Evolutionary conservation across 345 rosid species (phyloP).

Genomic region (Eucalyptus microcorys): DNA sequence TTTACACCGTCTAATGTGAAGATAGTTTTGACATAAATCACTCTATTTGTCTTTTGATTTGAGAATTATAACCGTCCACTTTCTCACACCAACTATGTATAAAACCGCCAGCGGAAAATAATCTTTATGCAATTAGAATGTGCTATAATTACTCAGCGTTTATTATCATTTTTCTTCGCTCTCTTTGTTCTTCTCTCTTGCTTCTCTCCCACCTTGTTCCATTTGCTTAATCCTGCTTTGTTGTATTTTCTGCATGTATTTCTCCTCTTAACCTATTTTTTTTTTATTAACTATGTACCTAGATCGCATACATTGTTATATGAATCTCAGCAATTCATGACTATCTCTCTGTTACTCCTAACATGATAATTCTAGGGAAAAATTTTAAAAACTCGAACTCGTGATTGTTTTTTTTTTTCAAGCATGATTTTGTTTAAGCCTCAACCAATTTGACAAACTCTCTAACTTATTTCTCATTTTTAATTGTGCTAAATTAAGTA

Average conservation of each 20-base stretch:
- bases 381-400: background rate
- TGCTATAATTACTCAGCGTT: background rate
- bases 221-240: background rate
- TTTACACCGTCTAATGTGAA: background rate
- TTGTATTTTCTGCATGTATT: background rate
- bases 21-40: background rate
- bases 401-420: background rate
- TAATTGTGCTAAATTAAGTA: background rate
- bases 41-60: background rate
- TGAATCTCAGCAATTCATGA: background rate
- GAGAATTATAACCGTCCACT: background rate
- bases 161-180: background rate
- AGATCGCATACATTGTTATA: background rate
- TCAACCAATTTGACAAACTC: conserved; percentile 4
- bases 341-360: background rate
- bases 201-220: background rate
- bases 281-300: background rate
- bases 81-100: background rate
- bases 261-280: background rate
- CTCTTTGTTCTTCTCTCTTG: background rate
- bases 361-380: background rate
- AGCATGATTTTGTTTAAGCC: background rate
- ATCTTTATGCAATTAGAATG: background rate
- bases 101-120: background rate
- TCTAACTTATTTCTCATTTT: background rate